Percentiles rank a stretch among this genome's conserved stretches.
These are phyloP conservation scores for Hibiscus syriacus DNA, from an alignment of 345 rosid species.

Conservation along the genomic window DNA sequence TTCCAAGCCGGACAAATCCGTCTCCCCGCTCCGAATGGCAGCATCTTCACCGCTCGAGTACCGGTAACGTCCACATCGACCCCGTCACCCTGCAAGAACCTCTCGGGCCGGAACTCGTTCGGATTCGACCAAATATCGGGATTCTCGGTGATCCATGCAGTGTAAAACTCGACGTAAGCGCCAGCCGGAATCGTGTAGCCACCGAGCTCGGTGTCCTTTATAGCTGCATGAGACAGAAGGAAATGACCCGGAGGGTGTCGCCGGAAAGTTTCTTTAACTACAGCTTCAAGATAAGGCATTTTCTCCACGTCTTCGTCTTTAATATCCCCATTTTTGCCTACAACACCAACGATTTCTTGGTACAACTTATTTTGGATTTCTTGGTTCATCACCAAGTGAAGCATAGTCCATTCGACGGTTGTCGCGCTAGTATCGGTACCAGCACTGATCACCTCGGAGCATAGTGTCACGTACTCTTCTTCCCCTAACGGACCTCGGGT, in stretches of 20 bases:
- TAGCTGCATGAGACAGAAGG: slow-evolving; percentile 66
- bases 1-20: slow-evolving; percentile 92
- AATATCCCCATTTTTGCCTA: slow-evolving; percentile 48
- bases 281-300: slow-evolving; percentile 60
- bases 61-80: slow-evolving; percentile 74
- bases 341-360: slow-evolving; percentile 45
- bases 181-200: slow-evolving; percentile 67
- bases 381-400: slow-evolving; percentile 58
- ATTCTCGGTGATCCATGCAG: slow-evolving; percentile 90
- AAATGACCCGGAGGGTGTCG: slow-evolving; percentile 97
- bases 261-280: slow-evolving; percentile 80
- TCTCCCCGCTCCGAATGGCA: slow-evolving; percentile 89
- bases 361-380: slow-evolving; percentile 63
- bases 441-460: slow-evolving; percentile 77
- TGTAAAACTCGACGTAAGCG: slow-evolving; percentile 74
- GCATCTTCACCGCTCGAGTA: slow-evolving; percentile 67
- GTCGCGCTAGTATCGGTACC: slow-evolving; percentile 93
- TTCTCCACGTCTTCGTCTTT: slow-evolving; percentile 66
- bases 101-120: slow-evolving; percentile 61
- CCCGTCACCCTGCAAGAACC: slow-evolving; percentile 81
- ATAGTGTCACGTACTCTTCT: slow-evolving; percentile 75
- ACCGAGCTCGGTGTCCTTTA: slow-evolving; percentile 59
- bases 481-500: slow-evolving; percentile 49
- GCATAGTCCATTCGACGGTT: slow-evolving; percentile 73
- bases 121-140: slow-evolving; percentile 76